Evolutionary conservation across 768 basidiomycete genomes (phyloP).

Genomic region (Daedaleopsis sinensis): DNA sequence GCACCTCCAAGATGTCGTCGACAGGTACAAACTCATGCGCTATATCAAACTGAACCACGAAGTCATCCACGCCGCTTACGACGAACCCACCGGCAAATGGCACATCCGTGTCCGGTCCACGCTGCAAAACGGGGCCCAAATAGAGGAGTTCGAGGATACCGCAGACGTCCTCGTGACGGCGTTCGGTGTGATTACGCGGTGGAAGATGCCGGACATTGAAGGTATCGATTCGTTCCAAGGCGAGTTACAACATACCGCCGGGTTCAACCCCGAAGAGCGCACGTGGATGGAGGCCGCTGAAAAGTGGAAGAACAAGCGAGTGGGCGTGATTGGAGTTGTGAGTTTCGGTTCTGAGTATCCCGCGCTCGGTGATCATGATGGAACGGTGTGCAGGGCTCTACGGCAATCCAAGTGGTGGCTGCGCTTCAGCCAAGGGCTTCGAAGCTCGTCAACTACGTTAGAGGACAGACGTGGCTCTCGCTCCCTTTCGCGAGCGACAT

Average conservation of each 20-base stretch:
- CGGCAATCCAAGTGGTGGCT: constrained; percentile 60
- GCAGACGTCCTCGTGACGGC: constrained; percentile 60
- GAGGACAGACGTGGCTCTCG: constrained; percentile 60
- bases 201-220: constrained; percentile 67
- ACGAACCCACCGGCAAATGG: constrained; percentile 59
- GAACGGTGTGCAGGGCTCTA: constrained; percentile 48
- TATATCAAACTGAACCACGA: constrained; percentile 61
- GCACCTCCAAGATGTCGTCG: constrained; percentile 55
- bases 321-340: constrained; percentile 61
- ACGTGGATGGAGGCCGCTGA: constrained; percentile 46
- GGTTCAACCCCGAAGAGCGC: constrained; percentile 46
- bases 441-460: constrained; percentile 54
- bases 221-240: constrained; percentile 62
- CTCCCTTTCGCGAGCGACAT: constrained; percentile 44
- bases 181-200: constrained; percentile 53
- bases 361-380: neutral
- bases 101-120: constrained; percentile 44
- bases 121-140: neutral
- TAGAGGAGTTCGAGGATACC: constrained; percentile 47
- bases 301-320: constrained; percentile 52
- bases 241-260: constrained; percentile 58
- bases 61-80: constrained; percentile 52
- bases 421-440: constrained; percentile 54
- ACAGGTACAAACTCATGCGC: constrained; percentile 55
- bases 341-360: constrained; percentile 17